Evolutionary conservation across 306 rosid species (phyloP).

Genomic region (Clitoria ternatea): DNA sequence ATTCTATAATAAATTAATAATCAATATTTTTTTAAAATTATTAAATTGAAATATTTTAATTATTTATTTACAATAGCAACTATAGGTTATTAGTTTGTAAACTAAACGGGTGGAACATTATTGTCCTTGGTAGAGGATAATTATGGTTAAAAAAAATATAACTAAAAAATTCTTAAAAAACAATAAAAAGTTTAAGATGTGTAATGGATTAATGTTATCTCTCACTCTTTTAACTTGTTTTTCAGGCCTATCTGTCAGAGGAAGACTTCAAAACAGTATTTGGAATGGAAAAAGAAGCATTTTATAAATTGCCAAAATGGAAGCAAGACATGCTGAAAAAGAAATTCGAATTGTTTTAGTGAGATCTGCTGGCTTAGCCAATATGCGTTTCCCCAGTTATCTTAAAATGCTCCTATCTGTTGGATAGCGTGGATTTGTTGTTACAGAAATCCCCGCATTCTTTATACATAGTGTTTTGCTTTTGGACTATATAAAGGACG

Average conservation of each 20-base stretch:
- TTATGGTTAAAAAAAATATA: too few relatives aligned
- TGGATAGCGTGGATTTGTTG: slow-evolving; percentile 43
- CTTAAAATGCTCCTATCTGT: slow-evolving; percentile 30
- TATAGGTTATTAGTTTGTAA: too few relatives aligned
- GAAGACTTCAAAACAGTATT: slow-evolving; percentile 69
- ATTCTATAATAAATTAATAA: too few relatives aligned
- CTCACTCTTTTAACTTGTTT: slow-evolving; percentile 10
- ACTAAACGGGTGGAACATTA: too few relatives aligned
- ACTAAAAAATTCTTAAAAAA: too few relatives aligned
- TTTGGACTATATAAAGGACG: slow-evolving; percentile 30
- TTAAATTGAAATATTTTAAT: too few relatives aligned
- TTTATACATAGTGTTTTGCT: slow-evolving; percentile 36
- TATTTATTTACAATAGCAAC: too few relatives aligned
- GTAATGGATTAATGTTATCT: not conserved
- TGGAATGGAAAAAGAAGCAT: slow-evolving; percentile 64
- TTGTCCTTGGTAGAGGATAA: too few relatives aligned
- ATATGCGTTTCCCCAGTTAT: slow-evolving; percentile 33
- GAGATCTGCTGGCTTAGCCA: slow-evolving; percentile 24
- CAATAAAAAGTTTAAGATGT: too few relatives aligned
- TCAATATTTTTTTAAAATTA: too few relatives aligned
- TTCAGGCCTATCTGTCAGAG: slow-evolving; percentile 82
- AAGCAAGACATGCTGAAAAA: slow-evolving; percentile 88
- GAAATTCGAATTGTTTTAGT: slow-evolving; percentile 75
- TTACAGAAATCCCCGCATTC: too few relatives aligned
- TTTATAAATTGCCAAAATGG: slow-evolving; percentile 85